Evolutionary conservation across 2,329 filamentous ascomycete genomes (phyloP), one percentile per base, ranked within the genome.

Genomic region (Ophiostoma pallidulum): DNA sequence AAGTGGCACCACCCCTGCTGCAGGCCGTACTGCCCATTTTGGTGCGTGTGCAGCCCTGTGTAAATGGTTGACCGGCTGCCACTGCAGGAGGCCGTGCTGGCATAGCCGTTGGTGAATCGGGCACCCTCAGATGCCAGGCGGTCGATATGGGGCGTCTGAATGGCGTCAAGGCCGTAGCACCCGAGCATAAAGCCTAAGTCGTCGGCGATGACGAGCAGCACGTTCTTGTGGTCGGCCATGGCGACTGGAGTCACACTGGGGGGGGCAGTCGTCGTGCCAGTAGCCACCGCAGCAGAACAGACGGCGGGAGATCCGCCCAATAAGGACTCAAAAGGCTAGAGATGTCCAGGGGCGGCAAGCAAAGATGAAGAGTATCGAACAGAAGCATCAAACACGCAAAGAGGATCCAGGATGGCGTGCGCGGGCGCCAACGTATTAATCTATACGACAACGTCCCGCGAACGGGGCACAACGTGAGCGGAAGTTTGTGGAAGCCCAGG

Each of bases 21-120:
- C 4, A 73, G 62, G 1, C 70, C 71, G 41, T 73, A 73, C 49
- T 70, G 64, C 1, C 70, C 70, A 43, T 68, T 73, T 46, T 74
- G 56, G 47, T 71, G 70, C 0, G 69, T 71, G 45, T 74, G 71
- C 0, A 72, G 59, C 4, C 71, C 71, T 0, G 70, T 73, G 54
- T 73, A 74, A 18, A 74, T 66, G 14, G 66, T 65, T 0, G 69
- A 67, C 6, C 70, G 64, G 52, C 66, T 71, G 28, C 64, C 66
- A 47, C 67, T 71, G 57, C 71, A 74, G 0, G 70, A 74, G 0
- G 71, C 70, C 3, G 68, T 71, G 51, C 63, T 68, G 10, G 66
- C 63, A 51, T 70, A 72, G 14, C 64, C 67, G 13, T 59, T 56
- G n/a, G 59, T 57, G 51, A 72, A 72, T 1, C 50, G 50, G 0